phyloP scores from a whole-genome alignment of 164 flowering plant genomes.

The Stephania cephalantha region DNA sequence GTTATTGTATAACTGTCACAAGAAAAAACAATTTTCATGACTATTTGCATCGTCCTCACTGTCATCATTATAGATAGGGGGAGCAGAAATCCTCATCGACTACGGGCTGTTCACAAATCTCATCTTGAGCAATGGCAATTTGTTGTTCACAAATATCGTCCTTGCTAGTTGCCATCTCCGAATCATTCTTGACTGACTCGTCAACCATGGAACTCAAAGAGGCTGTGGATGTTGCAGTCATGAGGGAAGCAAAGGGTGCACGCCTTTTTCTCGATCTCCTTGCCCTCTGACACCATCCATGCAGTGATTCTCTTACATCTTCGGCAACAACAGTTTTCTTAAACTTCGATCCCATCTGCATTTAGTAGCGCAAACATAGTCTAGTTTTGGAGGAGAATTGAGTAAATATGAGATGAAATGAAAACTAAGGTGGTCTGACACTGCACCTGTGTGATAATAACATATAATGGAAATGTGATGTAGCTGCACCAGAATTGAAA shows the following conservation, averaged over 20 bases:
- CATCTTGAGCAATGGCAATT: neutral
- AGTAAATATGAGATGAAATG: neutral
- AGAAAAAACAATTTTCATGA: neutral
- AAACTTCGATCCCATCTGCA: conserved; percentile 78
- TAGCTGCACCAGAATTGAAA: conserved; percentile 89
- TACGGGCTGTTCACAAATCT: conserved; percentile 8
- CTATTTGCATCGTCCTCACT: neutral
- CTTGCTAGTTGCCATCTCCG: conserved; percentile 5
- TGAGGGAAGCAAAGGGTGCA: conserved; percentile 10
- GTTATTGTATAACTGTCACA: neutral
- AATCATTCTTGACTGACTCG: conserved; percentile 10
- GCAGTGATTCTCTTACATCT: conserved; percentile 50
- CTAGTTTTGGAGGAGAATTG: neutral
- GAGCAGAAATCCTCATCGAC: conserved; percentile 2
- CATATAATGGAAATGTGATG: conserved; percentile 73
- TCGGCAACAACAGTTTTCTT: conserved; percentile 66
- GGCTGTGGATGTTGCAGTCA: conserved; percentile 23
- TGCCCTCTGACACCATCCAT: conserved; percentile 59
- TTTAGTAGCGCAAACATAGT: neutral
- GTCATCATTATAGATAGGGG: conserved; percentile 9
- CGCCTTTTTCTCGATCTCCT: conserved; percentile 22
- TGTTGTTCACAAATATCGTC: conserved; percentile 8
- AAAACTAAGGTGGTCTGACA: neutral
- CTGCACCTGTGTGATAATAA: conserved; percentile 75
- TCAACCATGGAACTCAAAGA: conserved; percentile 25